Evolutionary conservation across 148 eudicot genomes (phyloP).

Genomic region (Spergularia marina): DNA sequence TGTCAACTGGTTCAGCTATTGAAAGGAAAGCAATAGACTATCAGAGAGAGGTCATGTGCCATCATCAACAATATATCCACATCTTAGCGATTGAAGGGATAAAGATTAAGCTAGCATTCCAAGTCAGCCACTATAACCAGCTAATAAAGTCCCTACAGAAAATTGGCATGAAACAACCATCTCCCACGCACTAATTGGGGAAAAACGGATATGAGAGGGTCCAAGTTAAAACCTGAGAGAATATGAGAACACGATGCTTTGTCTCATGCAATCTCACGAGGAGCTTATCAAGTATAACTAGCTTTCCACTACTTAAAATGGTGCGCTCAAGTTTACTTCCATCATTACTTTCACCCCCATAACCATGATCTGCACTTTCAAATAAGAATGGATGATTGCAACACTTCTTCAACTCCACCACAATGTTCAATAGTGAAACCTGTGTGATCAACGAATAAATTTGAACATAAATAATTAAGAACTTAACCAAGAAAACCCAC

Average conservation of each 20-base stretch:
- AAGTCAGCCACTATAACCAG: not conserved
- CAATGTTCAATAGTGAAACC: constrained; percentile 97
- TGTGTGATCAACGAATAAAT: constrained; percentile 37
- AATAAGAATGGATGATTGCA: constrained; percentile 99
- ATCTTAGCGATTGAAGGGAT: not conserved
- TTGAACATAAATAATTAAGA: not conserved
- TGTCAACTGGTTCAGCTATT: not conserved
- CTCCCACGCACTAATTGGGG: not conserved
- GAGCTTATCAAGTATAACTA: constrained; percentile 93
- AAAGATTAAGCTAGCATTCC: not conserved
- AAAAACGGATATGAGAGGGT: not conserved
- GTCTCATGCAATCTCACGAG: constrained; percentile 89
- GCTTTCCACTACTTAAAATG: constrained; percentile 91
- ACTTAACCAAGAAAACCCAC: not conserved
- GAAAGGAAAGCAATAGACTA: not conserved
- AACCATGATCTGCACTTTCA: constrained; percentile 99
- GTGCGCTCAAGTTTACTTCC: constrained; percentile 87
- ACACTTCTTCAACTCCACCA: constrained; percentile 99
- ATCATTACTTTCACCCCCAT: constrained; percentile 89
- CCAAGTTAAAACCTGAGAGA: constrained; percentile 72
- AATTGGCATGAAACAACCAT: not conserved
- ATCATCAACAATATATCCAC: not conserved
- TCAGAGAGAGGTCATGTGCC: not conserved
- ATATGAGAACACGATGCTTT: constrained; percentile 92
- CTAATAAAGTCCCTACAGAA: not conserved